phyloP scores from a whole-genome alignment of 441 rosid species.

The Brassica hybrid region DNA sequence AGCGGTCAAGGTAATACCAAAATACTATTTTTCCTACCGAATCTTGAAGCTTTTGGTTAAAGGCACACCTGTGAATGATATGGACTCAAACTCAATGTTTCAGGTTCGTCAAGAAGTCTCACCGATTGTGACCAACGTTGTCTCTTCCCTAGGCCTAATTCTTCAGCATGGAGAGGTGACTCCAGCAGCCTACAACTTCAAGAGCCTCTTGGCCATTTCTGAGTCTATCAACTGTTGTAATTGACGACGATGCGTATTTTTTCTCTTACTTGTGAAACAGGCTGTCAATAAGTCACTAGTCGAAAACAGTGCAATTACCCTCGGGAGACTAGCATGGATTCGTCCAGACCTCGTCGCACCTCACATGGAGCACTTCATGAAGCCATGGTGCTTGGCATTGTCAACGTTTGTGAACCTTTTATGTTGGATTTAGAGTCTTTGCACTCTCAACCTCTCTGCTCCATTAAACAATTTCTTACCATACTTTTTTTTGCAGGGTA shows the following conservation, averaged over 20 bases:
- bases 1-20: conserved; percentile 77
- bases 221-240: conserved; percentile 13
- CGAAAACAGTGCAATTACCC: conserved; percentile 97
- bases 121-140: conserved; percentile 80
- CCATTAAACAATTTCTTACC: background rate
- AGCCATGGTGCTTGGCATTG: conserved; percentile 88
- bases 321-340: conserved; percentile 98
- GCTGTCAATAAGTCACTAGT: conserved; percentile 82
- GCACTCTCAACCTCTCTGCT: conserved; percentile 10
- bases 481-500: conserved; percentile 59
- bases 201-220: conserved; percentile 1
- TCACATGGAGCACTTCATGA: conserved; percentile 94
- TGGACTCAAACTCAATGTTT: conserved; percentile 27
- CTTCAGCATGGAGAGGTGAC: conserved; percentile 88
- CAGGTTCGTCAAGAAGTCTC: conserved; percentile 95
- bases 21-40: background rate
- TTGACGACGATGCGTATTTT: background rate
- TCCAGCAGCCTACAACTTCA: conserved; percentile 9
- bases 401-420: conserved; percentile 44
- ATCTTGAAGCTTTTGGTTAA: conserved; percentile 15
- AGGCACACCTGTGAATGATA: conserved; percentile 24
- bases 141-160: conserved; percentile 76
- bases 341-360: conserved; percentile 95
- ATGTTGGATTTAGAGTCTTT: conserved; percentile 7
- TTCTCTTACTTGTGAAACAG: conserved; percentile 49